Evolutionary conservation across 2,329 filamentous ascomycete genomes (phyloP).

Genomic region (Fusarium nelsonii): DNA sequence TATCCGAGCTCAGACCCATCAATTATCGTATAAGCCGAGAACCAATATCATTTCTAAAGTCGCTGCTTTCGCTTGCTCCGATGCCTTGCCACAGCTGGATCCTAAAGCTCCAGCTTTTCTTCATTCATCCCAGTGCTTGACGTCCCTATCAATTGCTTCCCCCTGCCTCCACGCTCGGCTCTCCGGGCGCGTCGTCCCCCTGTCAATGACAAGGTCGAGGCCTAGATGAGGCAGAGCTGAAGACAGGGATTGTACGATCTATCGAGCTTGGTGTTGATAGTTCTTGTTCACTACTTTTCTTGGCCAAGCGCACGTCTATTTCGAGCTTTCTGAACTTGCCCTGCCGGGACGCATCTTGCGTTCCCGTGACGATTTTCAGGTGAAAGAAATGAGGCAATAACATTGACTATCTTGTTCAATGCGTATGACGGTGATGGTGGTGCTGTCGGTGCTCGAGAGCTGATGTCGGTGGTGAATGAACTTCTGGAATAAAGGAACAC

Average conservation of each 20-base stretch:
- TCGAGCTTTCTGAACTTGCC: background rate
- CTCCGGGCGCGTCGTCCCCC: background rate
- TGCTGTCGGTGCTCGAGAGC: slow-evolving; percentile 1
- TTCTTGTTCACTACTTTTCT: slow-evolving; percentile 12
- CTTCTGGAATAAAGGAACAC: slow-evolving; percentile 30
- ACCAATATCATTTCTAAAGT: background rate
- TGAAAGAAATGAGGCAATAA: slow-evolving; percentile 16
- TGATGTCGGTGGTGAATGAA: slow-evolving; percentile 3
- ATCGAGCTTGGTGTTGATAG: slow-evolving; percentile 33
- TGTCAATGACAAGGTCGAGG: slow-evolving; percentile 19
- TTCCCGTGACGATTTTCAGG: background rate
- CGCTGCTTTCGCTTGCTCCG: slow-evolving; percentile 5
- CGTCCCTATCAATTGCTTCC: background rate
- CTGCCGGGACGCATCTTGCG: background rate
- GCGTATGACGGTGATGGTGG: slow-evolving; percentile 1
- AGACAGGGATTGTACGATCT: slow-evolving; percentile 24
- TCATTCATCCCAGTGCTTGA: background rate
- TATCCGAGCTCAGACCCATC: background rate
- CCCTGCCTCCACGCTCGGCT: slow-evolving; percentile 5
- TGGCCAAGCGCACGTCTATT: slow-evolving; percentile 13
- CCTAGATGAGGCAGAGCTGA: slow-evolving; percentile 35
- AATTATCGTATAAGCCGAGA: slow-evolving; percentile 6
- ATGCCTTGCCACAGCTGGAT: slow-evolving; percentile 21
- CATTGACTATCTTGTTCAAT: slow-evolving; percentile 7
- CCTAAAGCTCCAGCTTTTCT: slow-evolving; percentile 16